Evolutionary conservation across 2,329 filamentous ascomycete species (phyloP), one percentile per base, ranked within the genome.

Genomic region (Arthrobotrys sinensis): DNA sequence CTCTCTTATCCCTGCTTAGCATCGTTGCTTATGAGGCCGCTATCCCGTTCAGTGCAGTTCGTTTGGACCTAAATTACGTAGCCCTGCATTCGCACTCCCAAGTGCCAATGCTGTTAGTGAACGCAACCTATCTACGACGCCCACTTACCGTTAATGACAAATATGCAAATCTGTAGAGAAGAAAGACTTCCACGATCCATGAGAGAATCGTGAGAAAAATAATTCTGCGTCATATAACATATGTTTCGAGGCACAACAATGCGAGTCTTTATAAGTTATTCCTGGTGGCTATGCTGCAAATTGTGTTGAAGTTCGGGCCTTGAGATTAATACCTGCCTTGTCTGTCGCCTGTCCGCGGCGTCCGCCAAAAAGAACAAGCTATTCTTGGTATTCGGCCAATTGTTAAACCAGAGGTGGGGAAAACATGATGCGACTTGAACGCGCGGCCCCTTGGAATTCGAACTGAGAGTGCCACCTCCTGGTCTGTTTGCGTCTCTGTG

Each of bases 401-500:
- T 0, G 55, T 3, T 8, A 28, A 19, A 11, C 6, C 7, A 24
- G 10, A 5, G 11, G 53, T 60, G 53, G 55, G 12, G 55, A 14
- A 60, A 43, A 16, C 21, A 64, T 53, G 57, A 57, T 65, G 68
- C 57, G 57, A 52, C 14, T 28, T 16, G 69, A 66, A 73, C 69
- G 69, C 69, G 69, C 62, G 69, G 68, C 60, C 69, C 69, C 34
- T 48, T 38, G 6, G 16, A 57, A 36, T 57, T 60, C 11, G 36
- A 43, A 38, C 10, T 8, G 19, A 60, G 69, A 57, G 46, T 28
- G 19, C 8, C 24, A 34, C 6, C 46, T 43, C 63, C 45, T 19
- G 16, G 34, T 55, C 32, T 32, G 19, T 32, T 43, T 53, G 50
- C 45, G 34, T 67, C 32, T 66, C 45, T 43, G 63, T 28, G 36